Conservation (phyloP, 2,329 filamentous ascomycete species). For the Colletotrichum orchidophilum region DNA sequence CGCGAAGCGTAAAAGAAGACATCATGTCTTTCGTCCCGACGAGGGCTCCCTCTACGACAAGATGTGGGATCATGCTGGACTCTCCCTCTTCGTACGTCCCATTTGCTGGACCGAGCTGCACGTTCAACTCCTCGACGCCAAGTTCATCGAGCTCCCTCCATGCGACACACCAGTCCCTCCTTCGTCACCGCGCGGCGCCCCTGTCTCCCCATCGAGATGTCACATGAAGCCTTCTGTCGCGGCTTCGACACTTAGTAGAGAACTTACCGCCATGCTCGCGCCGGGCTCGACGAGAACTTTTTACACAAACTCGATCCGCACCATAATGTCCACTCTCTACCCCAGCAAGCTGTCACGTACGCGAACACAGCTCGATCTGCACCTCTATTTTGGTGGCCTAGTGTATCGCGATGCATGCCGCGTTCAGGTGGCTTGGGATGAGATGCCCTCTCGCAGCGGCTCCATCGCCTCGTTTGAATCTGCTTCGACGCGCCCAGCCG, state of each 20-base stretch:
- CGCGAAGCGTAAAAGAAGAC: conserved; percentile 39
- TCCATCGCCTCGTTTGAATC: conserved; percentile 44
- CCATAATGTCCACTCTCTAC: conserved; percentile 57
- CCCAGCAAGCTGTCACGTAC: conserved; percentile 44
- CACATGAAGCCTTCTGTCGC: conserved; percentile 51
- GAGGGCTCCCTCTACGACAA: conserved; percentile 62
- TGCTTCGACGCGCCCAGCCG: conserved; percentile 46
- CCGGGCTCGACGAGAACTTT: conserved; percentile 44
- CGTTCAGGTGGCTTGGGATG: conserved; percentile 61
- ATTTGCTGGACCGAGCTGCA: conserved; percentile 67
- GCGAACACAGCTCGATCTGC: conserved; percentile 47
- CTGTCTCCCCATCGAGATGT: conserved; percentile 46
- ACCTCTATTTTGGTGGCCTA: conserved; percentile 59
- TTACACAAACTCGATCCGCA: conserved; percentile 52
- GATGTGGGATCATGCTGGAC: conserved; percentile 57
- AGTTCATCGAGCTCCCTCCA: conserved; percentile 54
- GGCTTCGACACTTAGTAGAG: conserved; percentile 52
- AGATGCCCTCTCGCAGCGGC: conserved; percentile 35
- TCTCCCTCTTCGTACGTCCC: conserved; percentile 60
- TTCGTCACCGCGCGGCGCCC: conserved; percentile 38
- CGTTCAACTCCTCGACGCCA: conserved; percentile 54
- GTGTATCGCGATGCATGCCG: conserved; percentile 56
- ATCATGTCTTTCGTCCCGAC: conserved; percentile 51
- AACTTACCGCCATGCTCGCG: conserved; percentile 55
- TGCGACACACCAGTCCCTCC: conserved; percentile 53